Evolutionary conservation across 495 filamentous ascomycete species (phyloP), one percentile per base, ranked within the genome.

Genomic region (Aspergillus kassunensis): DNA sequence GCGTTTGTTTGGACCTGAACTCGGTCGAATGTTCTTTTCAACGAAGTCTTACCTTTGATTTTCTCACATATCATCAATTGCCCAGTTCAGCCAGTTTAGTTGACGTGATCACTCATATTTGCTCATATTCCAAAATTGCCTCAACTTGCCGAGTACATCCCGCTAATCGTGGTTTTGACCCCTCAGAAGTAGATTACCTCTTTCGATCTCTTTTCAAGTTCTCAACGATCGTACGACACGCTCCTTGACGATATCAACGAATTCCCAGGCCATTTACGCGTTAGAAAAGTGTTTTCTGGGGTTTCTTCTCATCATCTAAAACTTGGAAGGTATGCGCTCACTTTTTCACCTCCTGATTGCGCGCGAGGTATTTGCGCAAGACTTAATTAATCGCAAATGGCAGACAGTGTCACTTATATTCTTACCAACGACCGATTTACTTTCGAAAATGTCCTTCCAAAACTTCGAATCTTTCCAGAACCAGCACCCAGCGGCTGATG

Each of bases 401-500:
- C 51, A 64, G 57, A 56, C 57, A 57, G 48, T 54, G 27, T 53
- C 44, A 39, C 29, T 55, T 35, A 35, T 58, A 61, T 61, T 43
- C 27, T 63, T 54, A 59, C 49, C 44, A 48, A 57, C 49, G 46
- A 62, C 63, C 57, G 58, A 61, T 65, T 53, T 57, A n/a, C 61
- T 57, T 54, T 10, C 43, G 61, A 65, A 56, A 42, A 77, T 76
- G 72, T 87, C 78, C 65, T 83, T 79, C 66, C 78, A 81, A 62
- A 80, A 81, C 62, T 81, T 80, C 54, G 77, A 82, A 37, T 71
- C 68, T 33, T 78, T 78, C 57, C 77, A 76, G 48, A 78, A 77
- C 66, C 76, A 78, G 64, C 72, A 74, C 55, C 77, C 72, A 39
- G 70, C 69, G 51, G 78, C 73, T 56, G 79, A 79, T 45, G 71